Conservation (phyloP, 345 rosid species). For the Kernera saxatilis region DNA sequence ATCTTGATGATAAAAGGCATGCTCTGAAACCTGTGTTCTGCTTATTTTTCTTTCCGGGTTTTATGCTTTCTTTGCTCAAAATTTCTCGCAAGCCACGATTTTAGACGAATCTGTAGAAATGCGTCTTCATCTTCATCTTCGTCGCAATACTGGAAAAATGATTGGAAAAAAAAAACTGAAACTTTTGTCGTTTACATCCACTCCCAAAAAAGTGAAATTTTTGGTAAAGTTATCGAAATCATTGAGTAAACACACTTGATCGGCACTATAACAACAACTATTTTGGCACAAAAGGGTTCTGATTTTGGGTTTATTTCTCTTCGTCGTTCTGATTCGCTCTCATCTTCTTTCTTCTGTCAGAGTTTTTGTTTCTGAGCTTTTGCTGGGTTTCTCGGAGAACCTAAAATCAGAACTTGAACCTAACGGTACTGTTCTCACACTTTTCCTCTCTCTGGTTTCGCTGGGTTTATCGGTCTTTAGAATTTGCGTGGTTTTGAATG, state of each 20-base stretch:
- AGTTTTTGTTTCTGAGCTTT: not conserved
- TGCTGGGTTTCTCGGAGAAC: not conserved
- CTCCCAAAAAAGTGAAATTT: not conserved
- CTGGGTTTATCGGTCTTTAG: not conserved
- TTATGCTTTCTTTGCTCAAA: not conserved
- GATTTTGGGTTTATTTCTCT: not conserved
- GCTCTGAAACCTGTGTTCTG: not conserved
- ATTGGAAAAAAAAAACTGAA: not conserved
- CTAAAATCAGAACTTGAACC: not conserved
- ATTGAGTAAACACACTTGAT: not conserved
- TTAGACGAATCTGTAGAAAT: not conserved
- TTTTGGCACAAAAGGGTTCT: not conserved
- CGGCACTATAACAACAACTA: not conserved
- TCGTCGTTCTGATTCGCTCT: not conserved
- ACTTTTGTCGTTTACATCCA: not conserved
- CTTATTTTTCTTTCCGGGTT: not conserved
- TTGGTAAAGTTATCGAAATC: not conserved
- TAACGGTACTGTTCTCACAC: slow-evolving; percentile 16
- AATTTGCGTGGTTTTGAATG: not conserved
- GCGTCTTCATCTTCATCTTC: not conserved
- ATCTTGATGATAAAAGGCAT: not conserved
- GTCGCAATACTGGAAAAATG: not conserved
- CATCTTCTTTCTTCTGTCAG: not conserved
- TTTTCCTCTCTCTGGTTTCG: not conserved
- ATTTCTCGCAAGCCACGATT: not conserved